These are phyloP conservation scores for Gentiana dahurica DNA, from an alignment of 257 asterid species.

Conservation along the genomic window DNA sequence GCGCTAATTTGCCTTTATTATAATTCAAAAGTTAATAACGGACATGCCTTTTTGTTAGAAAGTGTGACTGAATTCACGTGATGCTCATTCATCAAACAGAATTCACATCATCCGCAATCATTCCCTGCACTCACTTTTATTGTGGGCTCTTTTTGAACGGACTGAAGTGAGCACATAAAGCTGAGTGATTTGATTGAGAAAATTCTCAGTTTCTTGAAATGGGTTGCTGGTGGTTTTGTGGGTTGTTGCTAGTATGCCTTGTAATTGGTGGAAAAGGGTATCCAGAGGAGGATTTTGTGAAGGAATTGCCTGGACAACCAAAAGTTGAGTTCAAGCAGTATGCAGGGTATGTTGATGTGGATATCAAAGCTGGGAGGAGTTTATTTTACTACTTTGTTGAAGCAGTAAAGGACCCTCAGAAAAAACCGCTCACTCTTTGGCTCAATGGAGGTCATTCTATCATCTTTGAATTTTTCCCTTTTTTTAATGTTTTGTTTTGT, in stretches of 20 bases:
- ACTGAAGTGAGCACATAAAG: not conserved
- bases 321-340: conserved; percentile 67
- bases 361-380: conserved; percentile 69
- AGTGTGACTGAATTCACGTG: no score
- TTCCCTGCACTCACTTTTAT: no score
- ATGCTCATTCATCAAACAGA: no score
- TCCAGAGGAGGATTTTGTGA: conserved; percentile 71
- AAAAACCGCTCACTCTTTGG: conserved; percentile 81
- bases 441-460: conserved; percentile 80
- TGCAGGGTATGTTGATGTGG: conserved; percentile 91
- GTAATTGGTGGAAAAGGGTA: conserved; percentile 42
- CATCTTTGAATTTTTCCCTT: not conserved
- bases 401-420: conserved; percentile 60
- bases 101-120: no score
- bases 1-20: no score
- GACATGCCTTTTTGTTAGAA: no score
- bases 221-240: conserved; percentile 36
- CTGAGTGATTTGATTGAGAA: not conserved
- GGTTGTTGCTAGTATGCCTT: conserved; percentile 24
- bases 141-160: no score
- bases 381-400: conserved; percentile 91
- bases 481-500: not conserved
- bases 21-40: no score
- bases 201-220: conserved; percentile 16
- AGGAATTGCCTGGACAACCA: conserved; percentile 77